These are phyloP conservation scores for Carnegiea gigantea DNA, from an alignment of 179 eudicot species.

Conservation along the genomic window DNA sequence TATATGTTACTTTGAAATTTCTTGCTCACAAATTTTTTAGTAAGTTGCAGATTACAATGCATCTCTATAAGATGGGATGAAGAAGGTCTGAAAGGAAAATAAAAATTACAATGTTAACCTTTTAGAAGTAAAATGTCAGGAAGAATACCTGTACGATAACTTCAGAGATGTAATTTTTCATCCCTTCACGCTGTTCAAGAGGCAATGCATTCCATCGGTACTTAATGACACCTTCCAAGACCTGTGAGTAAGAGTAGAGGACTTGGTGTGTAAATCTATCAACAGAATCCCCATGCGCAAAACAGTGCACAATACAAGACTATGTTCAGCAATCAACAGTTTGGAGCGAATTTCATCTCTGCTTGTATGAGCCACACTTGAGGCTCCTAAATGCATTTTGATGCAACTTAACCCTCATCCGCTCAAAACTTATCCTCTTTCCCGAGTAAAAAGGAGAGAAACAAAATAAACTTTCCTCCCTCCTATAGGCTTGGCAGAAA, in stretches of 20 bases:
- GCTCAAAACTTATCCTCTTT: no score
- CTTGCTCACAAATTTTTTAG: background rate
- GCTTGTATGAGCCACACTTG: background rate
- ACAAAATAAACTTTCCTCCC: no score
- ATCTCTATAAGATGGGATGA: background rate
- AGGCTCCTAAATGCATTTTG: background rate
- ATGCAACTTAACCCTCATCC: background rate
- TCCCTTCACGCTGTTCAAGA: constrained; percentile 88
- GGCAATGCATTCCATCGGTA: constrained; percentile 99
- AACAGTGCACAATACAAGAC: background rate
- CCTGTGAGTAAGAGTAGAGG: constrained; percentile 38
- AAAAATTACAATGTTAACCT: background rate
- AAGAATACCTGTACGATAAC: constrained; percentile 76
- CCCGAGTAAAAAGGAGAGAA: no score
- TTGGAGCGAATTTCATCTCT: background rate
- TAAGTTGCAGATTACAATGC: background rate
- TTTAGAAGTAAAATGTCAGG: background rate
- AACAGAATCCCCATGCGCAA: background rate
- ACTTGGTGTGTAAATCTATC: background rate
- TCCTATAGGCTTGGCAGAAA: background rate
- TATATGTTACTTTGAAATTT: background rate
- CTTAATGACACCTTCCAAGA: constrained; percentile 94
- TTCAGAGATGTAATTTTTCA: constrained; percentile 94
- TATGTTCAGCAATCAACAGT: background rate
- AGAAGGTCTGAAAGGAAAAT: background rate